Base-by-base conservation (phyloP, 257 asterid genomes). In the Ophiorrhiza pumila region DNA sequence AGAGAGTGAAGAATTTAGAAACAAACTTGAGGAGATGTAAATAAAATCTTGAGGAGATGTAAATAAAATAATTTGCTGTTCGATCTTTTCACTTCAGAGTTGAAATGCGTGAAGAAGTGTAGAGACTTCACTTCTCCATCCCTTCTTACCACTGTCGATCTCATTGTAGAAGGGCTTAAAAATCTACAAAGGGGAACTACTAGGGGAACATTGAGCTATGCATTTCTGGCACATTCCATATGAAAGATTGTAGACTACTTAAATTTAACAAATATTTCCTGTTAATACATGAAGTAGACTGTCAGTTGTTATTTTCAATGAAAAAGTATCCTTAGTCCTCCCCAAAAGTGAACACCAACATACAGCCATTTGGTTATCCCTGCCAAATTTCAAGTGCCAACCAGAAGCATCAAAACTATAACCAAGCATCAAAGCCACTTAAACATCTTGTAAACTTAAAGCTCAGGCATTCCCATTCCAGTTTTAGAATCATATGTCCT, bases 381-480 rank as follows among this genome's bases (percentile, higher is more conserved):
- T 23, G 15, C 65, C 27, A 65, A 65, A 20, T 22, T 18, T 22
- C 15, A 52, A 71, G 29, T 45, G 39, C n/a, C 11, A 45, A 7
- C n/a, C 4, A 56, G 45, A 53, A 32, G 56, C 32, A 59, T 34
- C 43, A 29, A 46, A 29, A 52, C 10, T 17, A 47, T 35, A 47
- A 34, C 15, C 45, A 17, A 37, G 7, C 29, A 14, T 49, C 55
- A 18, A 14, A 13, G 46, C 45, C 8, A 10, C 63, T 23, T 15
- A 52, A 60, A 22, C 5, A n/a, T 64, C 57, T 73, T 34, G 64
- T 43, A 64, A 23, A 56, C 74, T 85, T 61, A 93, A 69, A 91
- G 92, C 77, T 87, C 90, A 8, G 98, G 98, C 97, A 93, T 86
- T 63, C 99, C 97, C 85, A 45, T 69, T 12, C 99, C 99, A 53